Conservation (phyloP, 2,329 filamentous ascomycete genomes). For the Cercospora zeina region DNA sequence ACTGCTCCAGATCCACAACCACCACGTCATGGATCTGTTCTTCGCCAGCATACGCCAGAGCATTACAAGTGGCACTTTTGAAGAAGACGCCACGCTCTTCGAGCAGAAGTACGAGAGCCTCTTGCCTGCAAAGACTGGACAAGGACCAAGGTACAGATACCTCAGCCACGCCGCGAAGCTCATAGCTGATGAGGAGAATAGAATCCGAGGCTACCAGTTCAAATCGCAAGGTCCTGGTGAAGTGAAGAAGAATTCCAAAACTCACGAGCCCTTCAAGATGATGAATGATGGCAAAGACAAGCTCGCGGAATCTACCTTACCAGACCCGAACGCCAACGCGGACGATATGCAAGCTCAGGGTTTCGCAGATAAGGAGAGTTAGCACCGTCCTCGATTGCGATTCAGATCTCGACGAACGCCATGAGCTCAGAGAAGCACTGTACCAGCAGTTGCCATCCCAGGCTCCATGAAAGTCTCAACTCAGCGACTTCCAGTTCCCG, state of each 20-base stretch:
- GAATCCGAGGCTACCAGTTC: conserved; percentile 77
- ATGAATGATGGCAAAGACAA: conserved; percentile 54
- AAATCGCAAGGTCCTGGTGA: conserved; percentile 66
- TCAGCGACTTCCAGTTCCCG: neutral
- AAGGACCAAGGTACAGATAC: conserved; percentile 64
- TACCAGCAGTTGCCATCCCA: neutral
- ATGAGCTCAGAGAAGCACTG: neutral
- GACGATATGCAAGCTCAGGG: conserved; percentile 52
- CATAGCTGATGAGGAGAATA: conserved; percentile 35
- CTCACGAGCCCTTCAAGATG: conserved; percentile 65
- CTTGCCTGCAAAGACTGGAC: conserved; percentile 71
- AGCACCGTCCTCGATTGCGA: conserved; percentile 4
- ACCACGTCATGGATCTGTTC: conserved; percentile 69
- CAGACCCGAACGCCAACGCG: conserved; percentile 51
- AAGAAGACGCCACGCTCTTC: conserved; percentile 60
- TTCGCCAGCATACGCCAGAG: conserved; percentile 68
- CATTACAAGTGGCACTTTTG: conserved; percentile 59
- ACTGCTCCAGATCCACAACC: conserved; percentile 88
- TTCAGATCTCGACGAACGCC: neutral
- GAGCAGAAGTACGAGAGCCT: conserved; percentile 66
- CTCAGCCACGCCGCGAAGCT: conserved; percentile 12
- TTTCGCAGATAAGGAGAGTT: conserved; percentile 36
- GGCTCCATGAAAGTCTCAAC: neutral
- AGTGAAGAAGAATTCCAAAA: conserved; percentile 70
- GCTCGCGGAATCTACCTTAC: conserved; percentile 51